Evolutionary conservation across 2,329 filamentous ascomycete species (phyloP), one percentile per base, ranked within the genome.

Genomic region (Esteya vermicola): DNA sequence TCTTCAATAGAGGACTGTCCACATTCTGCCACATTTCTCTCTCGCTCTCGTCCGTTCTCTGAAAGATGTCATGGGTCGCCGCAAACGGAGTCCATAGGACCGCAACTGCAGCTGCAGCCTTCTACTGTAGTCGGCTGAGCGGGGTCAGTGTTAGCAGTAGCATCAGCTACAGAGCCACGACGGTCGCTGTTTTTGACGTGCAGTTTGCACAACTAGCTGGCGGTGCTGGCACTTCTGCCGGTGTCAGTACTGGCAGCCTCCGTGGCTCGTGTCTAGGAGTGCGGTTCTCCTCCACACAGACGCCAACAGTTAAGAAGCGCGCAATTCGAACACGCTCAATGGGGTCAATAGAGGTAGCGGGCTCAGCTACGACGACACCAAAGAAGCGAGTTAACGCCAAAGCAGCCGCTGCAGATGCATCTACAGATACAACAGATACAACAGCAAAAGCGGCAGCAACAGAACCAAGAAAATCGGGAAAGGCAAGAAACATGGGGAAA

Each of bases 11-110:
- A 10, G n/a, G 10, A 28, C n/a, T 14, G 26, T 28, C 31, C 16
- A 33, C 31, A 7, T 5, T 16, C 18, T 21, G 20, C 31, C 31
- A 33, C 18, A 33, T 28, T 28, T 28, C 10, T 9, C 26, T 4
- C 26, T 28, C 26, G 10, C 26, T 28, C 12, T 7, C 4, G 4
- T 5, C 14, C n/a, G 14, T 16, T 26, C 22, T n/a, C n/a, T 7
- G 20, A 28, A 14, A 16, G 23, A 48, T 48, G 47, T 45, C 47
- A 28, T 41, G 44, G 45, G 41, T 45, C 7, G 43, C 43, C n/a
- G 41, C 45, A 9, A 41, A 35, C 23, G 38, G 41, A 31, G 41
- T 43, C 10, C 41, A 42, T 32, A 38, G 32, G 36, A 37, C 40
- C 6, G 40, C 42, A 6, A 42, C 38, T 6, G 42, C 45, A 7